These are phyloP conservation scores for Yueomyces sinensis DNA, from an alignment of 805 yeast genomes.

Conservation along the genomic window DNA sequence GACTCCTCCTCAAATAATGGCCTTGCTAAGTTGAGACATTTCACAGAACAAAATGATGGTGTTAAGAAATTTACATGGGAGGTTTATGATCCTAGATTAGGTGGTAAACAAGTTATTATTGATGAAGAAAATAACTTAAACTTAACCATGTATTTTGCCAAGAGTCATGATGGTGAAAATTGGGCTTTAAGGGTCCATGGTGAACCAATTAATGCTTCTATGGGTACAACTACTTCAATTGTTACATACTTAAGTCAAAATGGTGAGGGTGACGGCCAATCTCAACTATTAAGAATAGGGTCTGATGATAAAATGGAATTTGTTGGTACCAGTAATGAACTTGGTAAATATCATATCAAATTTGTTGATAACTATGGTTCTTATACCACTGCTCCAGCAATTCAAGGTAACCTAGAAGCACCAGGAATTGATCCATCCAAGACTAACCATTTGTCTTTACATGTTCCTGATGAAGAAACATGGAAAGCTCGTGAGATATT, in stretches of 20 bases:
- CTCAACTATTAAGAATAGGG: constrained; percentile 11
- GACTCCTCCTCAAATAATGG: constrained; percentile 46
- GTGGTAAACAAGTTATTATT: constrained; percentile 66
- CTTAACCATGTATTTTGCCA: constrained; percentile 62
- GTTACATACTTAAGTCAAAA: constrained; percentile 74
- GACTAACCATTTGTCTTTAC: constrained; percentile 54
- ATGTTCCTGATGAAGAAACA: constrained; percentile 53
- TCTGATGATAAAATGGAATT: constrained; percentile 19
- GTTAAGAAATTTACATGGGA: constrained; percentile 73
- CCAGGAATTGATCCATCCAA: constrained; percentile 41
- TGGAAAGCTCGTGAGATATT: constrained; percentile 78
- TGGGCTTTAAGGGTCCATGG: constrained; percentile 77
- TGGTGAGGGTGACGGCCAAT: constrained; percentile 30
- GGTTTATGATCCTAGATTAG: constrained; percentile 74
- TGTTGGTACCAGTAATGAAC: constrained; percentile 43
- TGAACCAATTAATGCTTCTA: constrained; percentile 38
- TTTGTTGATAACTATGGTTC: constrained; percentile 42
- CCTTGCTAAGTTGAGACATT: constrained; percentile 49
- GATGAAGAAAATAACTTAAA: constrained; percentile 55
- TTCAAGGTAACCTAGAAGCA: constrained; percentile 8
- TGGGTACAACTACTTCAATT: constrained; percentile 42
- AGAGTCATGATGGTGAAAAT: constrained; percentile 51
- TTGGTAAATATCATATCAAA: constrained; percentile 51
- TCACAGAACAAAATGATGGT: constrained; percentile 60
- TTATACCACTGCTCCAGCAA: constrained; percentile 14